Evolutionary conservation across 305 asterid species (phyloP), one percentile per base, ranked within the genome.

Genomic region (Solanum aculeatissimum): DNA sequence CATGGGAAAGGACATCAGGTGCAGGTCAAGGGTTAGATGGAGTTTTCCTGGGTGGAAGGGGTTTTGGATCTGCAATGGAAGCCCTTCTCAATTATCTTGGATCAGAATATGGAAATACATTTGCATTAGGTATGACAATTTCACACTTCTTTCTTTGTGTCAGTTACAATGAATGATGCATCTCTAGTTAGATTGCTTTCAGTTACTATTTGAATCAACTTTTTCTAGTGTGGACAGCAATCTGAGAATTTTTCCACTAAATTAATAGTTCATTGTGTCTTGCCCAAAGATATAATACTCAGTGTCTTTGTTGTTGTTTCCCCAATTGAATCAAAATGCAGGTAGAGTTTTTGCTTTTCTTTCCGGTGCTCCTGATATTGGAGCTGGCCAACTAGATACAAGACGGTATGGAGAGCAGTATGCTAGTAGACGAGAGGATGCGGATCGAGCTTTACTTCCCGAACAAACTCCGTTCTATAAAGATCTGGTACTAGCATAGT

Each of bases 381-480:
- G 99, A 80, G 95, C 93, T 75, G 99, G 99, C 49, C 99, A 96
- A 89, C 97, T 96, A 85, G 99, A 96, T 88, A 96, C 99, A 82
- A 88, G 93, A 87, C 87, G 99, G 74, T 96, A 96, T 85, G 99
- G 99, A 83, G 99, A 96, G 92, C 99, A 96, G 83, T 96, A 96
- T 87, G 99, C 99, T 85, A 96, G 99, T 89, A 95, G 92, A 94
- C 94, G 98, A 90, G 99, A 95, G 94, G 99, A 96, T 83, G 99
- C 99, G 16, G 99, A 96, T 83, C 95, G 90, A 83, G 99, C 99
- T 89, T 92, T 96, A 88, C 97, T 96, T 82, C 99, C 99, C n/a
- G 98, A 96, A 86, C 99, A 96, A 91, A 95, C 98, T 63, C 96
- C 99, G 60, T 96, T 96, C 87, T 96, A 96, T 87, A 95, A 91